Evolutionary conservation across 495 filamentous ascomycete genomes (phyloP).

Genomic region (Monascus purpureus): DNA sequence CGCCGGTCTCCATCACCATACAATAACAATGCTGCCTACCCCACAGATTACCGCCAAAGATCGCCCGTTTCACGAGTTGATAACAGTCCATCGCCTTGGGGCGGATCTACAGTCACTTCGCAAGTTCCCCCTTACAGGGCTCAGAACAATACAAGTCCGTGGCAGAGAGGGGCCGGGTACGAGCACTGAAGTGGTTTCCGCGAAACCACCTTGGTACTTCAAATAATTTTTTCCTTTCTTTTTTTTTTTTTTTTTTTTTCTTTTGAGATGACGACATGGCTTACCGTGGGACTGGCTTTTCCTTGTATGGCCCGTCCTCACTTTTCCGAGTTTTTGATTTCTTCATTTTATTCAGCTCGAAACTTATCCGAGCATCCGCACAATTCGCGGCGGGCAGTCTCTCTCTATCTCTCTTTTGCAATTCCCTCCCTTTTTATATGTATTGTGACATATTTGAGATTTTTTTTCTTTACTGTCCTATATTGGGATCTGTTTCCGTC

Average conservation of each 20-base stretch:
- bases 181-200: slow-evolving; percentile 36
- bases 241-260: slow-evolving; percentile 6
- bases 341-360: no score
- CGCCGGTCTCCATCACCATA: slow-evolving; percentile 21
- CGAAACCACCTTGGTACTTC: no score
- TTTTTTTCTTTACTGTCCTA: no score
- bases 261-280: slow-evolving; percentile 1
- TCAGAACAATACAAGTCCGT: slow-evolving; percentile 47
- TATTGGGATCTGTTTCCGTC: no score
- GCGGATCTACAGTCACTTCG: no score
- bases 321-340: no score
- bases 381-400: no score
- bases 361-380: no score
- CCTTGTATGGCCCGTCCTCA: background rate
- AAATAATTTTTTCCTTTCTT: slow-evolving; percentile 13
- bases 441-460: no score
- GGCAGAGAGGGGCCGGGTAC: slow-evolving; percentile 55
- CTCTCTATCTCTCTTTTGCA: no score
- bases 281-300: background rate
- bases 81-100: no score
- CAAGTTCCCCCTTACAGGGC: slow-evolving; percentile 27
- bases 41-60: slow-evolving; percentile 10
- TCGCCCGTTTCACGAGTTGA: slow-evolving; percentile 7
- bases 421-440: no score
- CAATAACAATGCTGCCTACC: slow-evolving; percentile 22